These are phyloP conservation scores for Fraxinus velutina DNA, from an alignment of 305 asterid species.

Conservation along the genomic window DNA sequence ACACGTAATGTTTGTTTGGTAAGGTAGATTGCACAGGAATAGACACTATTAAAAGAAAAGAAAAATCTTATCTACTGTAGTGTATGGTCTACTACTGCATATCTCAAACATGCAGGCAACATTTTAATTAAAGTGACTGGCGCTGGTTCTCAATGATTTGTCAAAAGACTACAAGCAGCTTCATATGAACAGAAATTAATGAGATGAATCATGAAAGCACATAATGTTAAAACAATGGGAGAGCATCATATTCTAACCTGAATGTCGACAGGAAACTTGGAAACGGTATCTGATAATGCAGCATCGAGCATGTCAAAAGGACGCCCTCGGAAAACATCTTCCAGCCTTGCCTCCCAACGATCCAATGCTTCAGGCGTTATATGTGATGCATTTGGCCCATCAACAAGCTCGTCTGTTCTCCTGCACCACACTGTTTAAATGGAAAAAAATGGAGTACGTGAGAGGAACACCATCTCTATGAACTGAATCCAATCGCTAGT, in stretches of 20 bases:
- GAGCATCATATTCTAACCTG: slow-evolving; percentile 49
- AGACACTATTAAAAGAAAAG: neutral
- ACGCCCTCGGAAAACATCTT: slow-evolving; percentile 73
- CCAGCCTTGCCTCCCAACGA: slow-evolving; percentile 87
- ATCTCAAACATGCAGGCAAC: neutral
- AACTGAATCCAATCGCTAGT: neutral
- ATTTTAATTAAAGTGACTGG: neutral
- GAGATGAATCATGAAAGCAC: neutral
- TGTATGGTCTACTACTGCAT: neutral
- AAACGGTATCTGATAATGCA: slow-evolving; percentile 81
- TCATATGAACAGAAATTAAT: neutral
- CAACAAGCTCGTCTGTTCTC: slow-evolving; percentile 95
- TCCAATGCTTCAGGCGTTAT: slow-evolving; percentile 85
- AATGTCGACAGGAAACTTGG: slow-evolving; percentile 77
- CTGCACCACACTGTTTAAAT: slow-evolving; percentile 81
- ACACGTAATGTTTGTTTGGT: neutral
- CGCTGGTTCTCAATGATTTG: neutral
- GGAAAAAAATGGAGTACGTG: neutral
- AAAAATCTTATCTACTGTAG: neutral
- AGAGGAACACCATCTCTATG: neutral
- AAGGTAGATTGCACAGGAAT: neutral
- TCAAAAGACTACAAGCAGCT: neutral
- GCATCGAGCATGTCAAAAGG: slow-evolving; percentile 98
- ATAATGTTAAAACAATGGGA: neutral
- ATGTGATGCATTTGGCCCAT: slow-evolving; percentile 97